Base-by-base conservation (phyloP, 176 grass and related monocot genomes). In the Cenchrus americanus region DNA sequence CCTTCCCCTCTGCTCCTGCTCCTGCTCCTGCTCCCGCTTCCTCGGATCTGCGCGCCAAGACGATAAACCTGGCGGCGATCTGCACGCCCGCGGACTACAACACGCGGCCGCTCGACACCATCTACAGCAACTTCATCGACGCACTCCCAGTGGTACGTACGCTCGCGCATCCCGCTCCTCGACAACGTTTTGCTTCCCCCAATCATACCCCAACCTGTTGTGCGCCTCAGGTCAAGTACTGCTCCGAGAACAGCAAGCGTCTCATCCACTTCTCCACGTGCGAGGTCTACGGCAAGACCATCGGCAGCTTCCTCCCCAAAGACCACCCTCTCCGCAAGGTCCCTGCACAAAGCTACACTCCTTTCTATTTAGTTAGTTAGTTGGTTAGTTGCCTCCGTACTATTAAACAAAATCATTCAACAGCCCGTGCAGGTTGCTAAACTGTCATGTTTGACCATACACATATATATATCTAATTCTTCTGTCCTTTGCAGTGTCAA, bases 231-330 rank as follows among this genome's bases (percentile, higher is more conserved):
- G 96, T 90, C 27, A 98, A 91, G 77, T 98, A 95, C 88, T 98
- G 96, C 93, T 98, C 96, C 18, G 96, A 98, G 80, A 98, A 98
- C 82, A 80, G 32, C 89, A 98, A 98, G 80, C 92, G 96, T 22
- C 91, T 98, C 42, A 98, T 98, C 80, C 96, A 98, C 83, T 98
- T 98, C 85, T 98, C 96, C 69, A 98, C 96, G n/a, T 98, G 96
- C 74, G 96, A 98, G 85, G 87, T 98, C 55, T 98, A 98, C 80
- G 96, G 96, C 54, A 98, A 98, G 86, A 98, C 96, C 71, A 83
- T 98, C 34, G 96, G 96, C 62, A 92, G 93, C 85, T 98, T 95
- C 89, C 96, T 98, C 75, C 96, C 96, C 32, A 98, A 88, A 82
- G 96, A 98, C 55, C 93, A 95, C 76, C 91, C 96, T 42, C 89